These are phyloP conservation scores for Juncus effusus DNA, from an alignment of 176 grass and related monocot species.

Conservation along the genomic window DNA sequence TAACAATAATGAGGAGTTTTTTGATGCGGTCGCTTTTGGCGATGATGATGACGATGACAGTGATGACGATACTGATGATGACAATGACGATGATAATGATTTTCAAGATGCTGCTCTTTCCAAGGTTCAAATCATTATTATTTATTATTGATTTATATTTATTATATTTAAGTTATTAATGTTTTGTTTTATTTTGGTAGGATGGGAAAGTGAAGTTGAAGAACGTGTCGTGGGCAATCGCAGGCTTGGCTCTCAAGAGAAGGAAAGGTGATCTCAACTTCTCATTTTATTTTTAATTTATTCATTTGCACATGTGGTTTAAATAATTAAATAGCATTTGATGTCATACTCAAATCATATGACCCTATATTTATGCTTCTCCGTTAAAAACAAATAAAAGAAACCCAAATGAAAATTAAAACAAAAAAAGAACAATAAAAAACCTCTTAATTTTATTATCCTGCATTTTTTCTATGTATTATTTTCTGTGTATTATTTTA, in stretches of 20 bases:
- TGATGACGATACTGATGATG: slow-evolving; percentile 32
- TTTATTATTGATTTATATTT: neutral
- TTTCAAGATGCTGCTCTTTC: slow-evolving; percentile 11
- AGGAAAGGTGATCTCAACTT: slow-evolving; percentile 59
- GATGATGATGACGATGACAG: slow-evolving; percentile 81
- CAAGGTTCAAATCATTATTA: slow-evolving; percentile 14
- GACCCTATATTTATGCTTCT: too few relatives aligned
- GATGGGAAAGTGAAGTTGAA: slow-evolving; percentile 74
- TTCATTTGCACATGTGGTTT: neutral
- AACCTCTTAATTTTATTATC: too few relatives aligned
- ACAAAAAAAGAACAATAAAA: too few relatives aligned
- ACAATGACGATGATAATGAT: slow-evolving; percentile 39
- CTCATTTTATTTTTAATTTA: slow-evolving; percentile 1
- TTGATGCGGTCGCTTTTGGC: slow-evolving; percentile 77
- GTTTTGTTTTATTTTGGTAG: slow-evolving; percentile 38
- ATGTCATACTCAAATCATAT: too few relatives aligned
- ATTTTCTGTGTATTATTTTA: slow-evolving; percentile 1
- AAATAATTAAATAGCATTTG: slow-evolving; percentile 8
- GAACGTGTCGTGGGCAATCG: slow-evolving; percentile 93
- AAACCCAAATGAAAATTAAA: too few relatives aligned
- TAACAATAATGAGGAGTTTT: slow-evolving; percentile 77
- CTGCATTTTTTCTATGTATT: too few relatives aligned
- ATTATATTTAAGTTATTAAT: neutral
- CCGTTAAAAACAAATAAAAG: too few relatives aligned
- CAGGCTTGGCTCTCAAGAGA: slow-evolving; percentile 59